Conservation (phyloP, 805 yeast genomes). For the Pichia californica region DNA sequence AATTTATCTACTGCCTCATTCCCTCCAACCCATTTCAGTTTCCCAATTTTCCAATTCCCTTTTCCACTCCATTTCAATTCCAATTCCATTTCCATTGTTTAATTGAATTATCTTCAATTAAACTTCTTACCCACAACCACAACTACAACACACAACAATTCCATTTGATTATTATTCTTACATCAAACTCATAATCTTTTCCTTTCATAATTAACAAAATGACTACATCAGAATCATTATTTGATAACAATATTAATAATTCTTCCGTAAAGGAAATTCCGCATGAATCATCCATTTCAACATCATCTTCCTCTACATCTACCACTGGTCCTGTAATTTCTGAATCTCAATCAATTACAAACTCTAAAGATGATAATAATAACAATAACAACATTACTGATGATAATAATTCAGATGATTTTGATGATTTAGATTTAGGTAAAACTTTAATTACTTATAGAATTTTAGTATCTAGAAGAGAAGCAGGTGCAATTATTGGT, state of each 20-base stretch:
- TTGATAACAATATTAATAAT: conserved; percentile 26
- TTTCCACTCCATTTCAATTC: too few species aligned
- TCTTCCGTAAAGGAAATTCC: too few species aligned
- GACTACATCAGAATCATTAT: conserved; percentile 28
- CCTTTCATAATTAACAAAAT: conserved; percentile 1
- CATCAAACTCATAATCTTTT: not conserved
- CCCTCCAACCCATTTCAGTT: too few species aligned
- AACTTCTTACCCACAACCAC: not conserved
- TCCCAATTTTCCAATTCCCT: too few species aligned
- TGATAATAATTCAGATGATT: conserved; percentile 5
- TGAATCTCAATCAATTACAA: not conserved
- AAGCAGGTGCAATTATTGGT: conserved; percentile 88
- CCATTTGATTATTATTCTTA: too few species aligned
- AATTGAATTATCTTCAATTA: too few species aligned
- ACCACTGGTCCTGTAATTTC: not conserved
- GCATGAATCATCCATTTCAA: conserved; percentile 8
- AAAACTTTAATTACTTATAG: conserved; percentile 35
- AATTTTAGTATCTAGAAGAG: conserved; percentile 72
- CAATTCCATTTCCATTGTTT: not conserved
- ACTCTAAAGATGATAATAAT: not conserved
- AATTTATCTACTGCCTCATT: too few species aligned
- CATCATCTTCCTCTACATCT: not conserved
- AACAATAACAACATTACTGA: not conserved
- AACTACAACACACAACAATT: too few species aligned
- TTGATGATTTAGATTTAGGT: conserved; percentile 21